Evolutionary conservation across 23 red algal genomes (phyloP).

Genomic region (Agarophyton chilense): DNA sequence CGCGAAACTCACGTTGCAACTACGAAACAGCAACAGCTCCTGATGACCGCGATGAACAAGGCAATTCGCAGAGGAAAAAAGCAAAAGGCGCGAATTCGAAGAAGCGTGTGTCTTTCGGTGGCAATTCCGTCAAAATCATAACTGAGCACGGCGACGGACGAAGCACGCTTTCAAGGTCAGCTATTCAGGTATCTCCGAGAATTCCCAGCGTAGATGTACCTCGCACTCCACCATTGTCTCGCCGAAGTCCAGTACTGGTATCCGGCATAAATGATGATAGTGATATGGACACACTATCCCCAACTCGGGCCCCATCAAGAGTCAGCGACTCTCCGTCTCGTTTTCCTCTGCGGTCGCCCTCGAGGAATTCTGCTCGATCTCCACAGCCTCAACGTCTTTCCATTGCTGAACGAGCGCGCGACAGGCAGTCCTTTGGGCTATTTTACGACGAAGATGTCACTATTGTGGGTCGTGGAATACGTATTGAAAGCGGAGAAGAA

Average conservation of each 20-base stretch:
- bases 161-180: background rate
- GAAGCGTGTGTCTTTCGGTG: slow-evolving; percentile 46
- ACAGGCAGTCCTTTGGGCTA: slow-evolving; percentile 11
- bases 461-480: background rate
- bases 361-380: background rate
- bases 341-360: background rate
- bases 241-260: background rate
- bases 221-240: background rate
- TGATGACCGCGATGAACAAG: slow-evolving; percentile 12
- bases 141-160: background rate
- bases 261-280: slow-evolving; percentile 20
- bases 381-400: background rate
- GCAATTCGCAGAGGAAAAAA: slow-evolving; percentile 3
- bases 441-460: slow-evolving; percentile 35
- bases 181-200: background rate
- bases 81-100: background rate
- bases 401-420: background rate
- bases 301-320: background rate
- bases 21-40: slow-evolving; percentile 8
- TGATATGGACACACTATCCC: slow-evolving; percentile 7
- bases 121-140: slow-evolving; percentile 24
- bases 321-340: slow-evolving; percentile 15
- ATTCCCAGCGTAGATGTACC: background rate
- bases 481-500: background rate
- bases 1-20: background rate